Evolutionary conservation across 2,329 filamentous ascomycete species (phyloP), one percentile per base, ranked within the genome.

Genomic region (Hypoxylon sp.): DNA sequence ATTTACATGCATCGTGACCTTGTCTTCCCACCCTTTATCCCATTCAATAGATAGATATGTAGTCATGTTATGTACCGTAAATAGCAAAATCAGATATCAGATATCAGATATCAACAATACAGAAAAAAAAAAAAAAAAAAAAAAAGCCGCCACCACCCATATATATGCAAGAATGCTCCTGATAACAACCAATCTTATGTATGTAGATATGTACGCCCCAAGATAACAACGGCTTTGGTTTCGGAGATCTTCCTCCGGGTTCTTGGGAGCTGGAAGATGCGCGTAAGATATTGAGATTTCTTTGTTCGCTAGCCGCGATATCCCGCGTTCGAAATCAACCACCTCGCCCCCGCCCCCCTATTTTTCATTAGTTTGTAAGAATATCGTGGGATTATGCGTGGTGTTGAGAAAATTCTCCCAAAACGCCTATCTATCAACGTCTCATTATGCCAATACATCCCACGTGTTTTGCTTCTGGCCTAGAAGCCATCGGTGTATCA

Each of bases 121-220:
- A 40, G 9, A 34, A 27, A 17, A 8, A 29, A 43, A n/a, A 15
- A 45, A 29, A 29, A 40, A 47, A 52, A 36, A 32, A 47, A 32
- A 27, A 21, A 20, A 36, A 29, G 21, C 15, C 26, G 36, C 49
- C 23, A 29, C 34, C 20, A n/a, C n/a, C n/a, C n/a, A n/a, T 13
- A 41, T 37, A 43, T 47, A 47, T 43, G 49, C 42, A 47, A 37
- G n/a, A 43, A 47, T 21, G 35, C 32, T 46, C 31, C 23, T 19
- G 12, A n/a, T 27, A 34, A 37, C 36, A 47, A 43, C 43, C 36
- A 47, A 52, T 47, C 31, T 52, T 52, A 43, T 29, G 41, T 27
- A 21, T 36, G 21, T 16, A 17, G 35, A 12, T 19, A 11, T 9
- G 2, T 15, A 12, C 26, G 32, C 37, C 13, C n/a, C 26, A 7